Evolutionary conservation across 345 rosid genomes (phyloP).

Genomic region (Eucalyptus sideroxylon): DNA sequence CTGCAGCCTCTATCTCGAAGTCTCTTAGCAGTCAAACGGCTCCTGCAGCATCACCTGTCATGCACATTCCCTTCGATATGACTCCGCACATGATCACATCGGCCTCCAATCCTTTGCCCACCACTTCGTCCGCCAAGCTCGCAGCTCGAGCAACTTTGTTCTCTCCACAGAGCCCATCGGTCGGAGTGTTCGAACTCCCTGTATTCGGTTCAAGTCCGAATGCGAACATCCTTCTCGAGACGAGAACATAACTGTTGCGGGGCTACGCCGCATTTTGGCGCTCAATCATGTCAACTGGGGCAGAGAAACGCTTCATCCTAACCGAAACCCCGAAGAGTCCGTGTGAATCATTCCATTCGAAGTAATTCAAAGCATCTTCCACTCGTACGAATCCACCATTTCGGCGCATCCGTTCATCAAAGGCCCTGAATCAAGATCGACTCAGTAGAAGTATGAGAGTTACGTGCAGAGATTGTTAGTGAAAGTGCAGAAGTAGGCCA

Average conservation of each 20-base stretch:
- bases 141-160: neutral
- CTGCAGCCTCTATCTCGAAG: neutral
- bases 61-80: neutral
- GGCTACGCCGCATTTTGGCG: neutral
- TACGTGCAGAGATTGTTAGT: neutral
- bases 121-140: neutral
- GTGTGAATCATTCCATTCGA: neutral
- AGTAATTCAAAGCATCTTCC: neutral
- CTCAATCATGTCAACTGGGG: neutral
- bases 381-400: neutral
- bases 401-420: neutral
- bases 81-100: neutral
- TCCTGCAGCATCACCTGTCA: neutral
- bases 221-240: neutral
- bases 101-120: neutral
- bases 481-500: neutral
- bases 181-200: neutral
- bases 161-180: neutral
- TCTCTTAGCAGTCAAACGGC: neutral
- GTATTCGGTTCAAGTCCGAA: neutral
- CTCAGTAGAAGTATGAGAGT: neutral
- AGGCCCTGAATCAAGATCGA: neutral
- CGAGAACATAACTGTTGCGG: neutral
- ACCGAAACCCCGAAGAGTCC: neutral
- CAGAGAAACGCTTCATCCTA: neutral